These are phyloP conservation scores for Hypholoma fasciculare DNA, from an alignment of 768 basidiomycete genomes.

Conservation along the genomic window DNA sequence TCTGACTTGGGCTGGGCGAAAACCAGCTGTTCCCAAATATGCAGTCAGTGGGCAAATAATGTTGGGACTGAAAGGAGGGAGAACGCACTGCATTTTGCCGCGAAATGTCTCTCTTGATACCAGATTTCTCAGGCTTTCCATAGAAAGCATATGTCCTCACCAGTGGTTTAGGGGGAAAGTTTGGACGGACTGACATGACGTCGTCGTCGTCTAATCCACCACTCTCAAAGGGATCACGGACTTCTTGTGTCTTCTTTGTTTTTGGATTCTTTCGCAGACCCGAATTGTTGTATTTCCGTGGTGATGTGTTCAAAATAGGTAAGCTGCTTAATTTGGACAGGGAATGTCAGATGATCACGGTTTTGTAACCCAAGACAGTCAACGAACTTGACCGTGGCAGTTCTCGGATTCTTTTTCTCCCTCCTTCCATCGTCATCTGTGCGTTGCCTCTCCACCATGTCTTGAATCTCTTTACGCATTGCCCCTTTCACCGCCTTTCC, in stretches of 20 bases:
- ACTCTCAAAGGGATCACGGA: constrained; percentile 2
- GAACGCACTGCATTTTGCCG: constrained; percentile 7
- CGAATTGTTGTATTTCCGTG: constrained; percentile 10
- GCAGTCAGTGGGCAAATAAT: background rate
- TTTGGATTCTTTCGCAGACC: constrained; percentile 8
- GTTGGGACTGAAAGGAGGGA: background rate
- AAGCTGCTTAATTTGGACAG: constrained; percentile 2
- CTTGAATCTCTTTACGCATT: constrained; percentile 9
- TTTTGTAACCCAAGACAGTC: background rate
- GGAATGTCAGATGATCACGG: background rate
- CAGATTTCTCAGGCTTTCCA: background rate
- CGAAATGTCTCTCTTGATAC: constrained; percentile 1
- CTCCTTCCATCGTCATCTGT: background rate
- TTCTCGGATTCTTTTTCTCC: constrained; percentile 6
- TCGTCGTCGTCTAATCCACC: constrained; percentile 21
- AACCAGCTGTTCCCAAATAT: background rate
- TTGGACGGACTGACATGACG: constrained; percentile 9
- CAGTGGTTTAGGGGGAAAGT: background rate
- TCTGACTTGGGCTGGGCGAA: background rate
- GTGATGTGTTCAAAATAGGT: background rate
- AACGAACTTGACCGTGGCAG: background rate
- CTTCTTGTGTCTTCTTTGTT: constrained; percentile 8
- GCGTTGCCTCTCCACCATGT: constrained; percentile 9
- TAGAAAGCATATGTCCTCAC: background rate
- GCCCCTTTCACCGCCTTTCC: constrained; percentile 4